These are phyloP conservation scores for Talaromyces borbonicus DNA, from an alignment of 495 filamentous ascomycete genomes.

Conservation along the genomic window DNA sequence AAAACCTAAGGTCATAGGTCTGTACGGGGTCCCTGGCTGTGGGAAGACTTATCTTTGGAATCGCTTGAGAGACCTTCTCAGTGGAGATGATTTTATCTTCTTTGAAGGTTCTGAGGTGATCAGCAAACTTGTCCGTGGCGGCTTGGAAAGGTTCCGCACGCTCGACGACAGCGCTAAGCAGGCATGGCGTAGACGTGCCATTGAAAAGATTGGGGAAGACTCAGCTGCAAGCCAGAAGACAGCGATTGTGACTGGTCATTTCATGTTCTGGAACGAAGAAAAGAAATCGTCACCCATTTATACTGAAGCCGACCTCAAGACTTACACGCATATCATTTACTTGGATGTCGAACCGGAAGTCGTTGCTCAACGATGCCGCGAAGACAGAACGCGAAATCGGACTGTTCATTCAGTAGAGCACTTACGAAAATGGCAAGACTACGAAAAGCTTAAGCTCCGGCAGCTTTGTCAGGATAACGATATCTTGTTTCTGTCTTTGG, in stretches of 20 bases:
- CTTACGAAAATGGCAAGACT: conserved; percentile 42
- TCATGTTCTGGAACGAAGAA: conserved; percentile 46
- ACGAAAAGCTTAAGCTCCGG: conserved; percentile 39
- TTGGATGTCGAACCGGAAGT: conserved; percentile 33
- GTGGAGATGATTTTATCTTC: conserved; percentile 31
- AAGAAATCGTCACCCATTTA: conserved; percentile 21
- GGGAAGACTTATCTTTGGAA: conserved; percentile 46
- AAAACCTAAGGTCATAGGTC: conserved; percentile 32
- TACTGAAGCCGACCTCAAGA: conserved; percentile 38
- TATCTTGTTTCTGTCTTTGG: too few relatives aligned
- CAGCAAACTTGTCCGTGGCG: conserved; percentile 33
- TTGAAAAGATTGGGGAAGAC: conserved; percentile 33
- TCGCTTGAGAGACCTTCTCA: conserved; percentile 30
- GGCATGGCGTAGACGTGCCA: conserved; percentile 36
- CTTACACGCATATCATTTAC: conserved; percentile 54
- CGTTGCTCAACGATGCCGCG: conserved; percentile 34
- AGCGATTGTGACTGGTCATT: conserved; percentile 50
- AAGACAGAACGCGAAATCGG: conserved; percentile 27
- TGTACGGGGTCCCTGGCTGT: conserved; percentile 54
- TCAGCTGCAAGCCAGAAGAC: conserved; percentile 25
- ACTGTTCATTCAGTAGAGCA: conserved; percentile 24
- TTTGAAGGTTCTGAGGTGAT: conserved; percentile 48
- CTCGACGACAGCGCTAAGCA: conserved; percentile 31
- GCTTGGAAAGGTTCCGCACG: conserved; percentile 41
- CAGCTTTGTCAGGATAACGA: too few relatives aligned